Base-by-base conservation (phyloP, 805 yeast genomes). In the Wickerhamiella azyma region DNA sequence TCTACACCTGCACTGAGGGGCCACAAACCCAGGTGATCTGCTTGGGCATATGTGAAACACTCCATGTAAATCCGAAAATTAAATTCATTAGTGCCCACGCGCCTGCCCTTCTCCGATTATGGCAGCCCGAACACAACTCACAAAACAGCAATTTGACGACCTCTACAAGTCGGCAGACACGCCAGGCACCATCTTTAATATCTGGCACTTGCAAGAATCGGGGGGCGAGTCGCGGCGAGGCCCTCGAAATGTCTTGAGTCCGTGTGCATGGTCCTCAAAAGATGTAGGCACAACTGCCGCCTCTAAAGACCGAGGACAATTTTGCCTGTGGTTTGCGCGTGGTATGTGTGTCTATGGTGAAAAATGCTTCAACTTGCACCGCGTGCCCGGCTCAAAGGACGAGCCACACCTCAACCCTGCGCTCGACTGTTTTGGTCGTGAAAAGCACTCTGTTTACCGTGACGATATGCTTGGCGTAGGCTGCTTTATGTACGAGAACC, bases 391-490 rank as follows among this genome's bases (percentile, higher is more conserved):
- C 2, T 47, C 55, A 3, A 72, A 69, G 0, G 96, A 88, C 56
- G 61, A 67, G 33, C 68, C 68, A 39, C 16, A 17, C 9, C 11
- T 42, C 10, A 70, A 77, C 2, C 70, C 79, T 1, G 76, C 85
- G 0, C 69, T 76, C 21, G 98, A 89, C 63, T 88, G 96, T 57
- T 89, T 89, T 68, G 97, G 96, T 1, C 67, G 98, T 49, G 94
- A 84, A 57, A 85, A 82, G 60, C 81, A 81, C 51, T 69, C 81
- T 1, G 81, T 77, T 41, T 85, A 84, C 56, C 66, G 86, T 53
- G 96, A 89, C 53, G 97, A 89, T 62, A 86, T 86, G 96, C 77
- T 81, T 26, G 98, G 98, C 29, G 80, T 86, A 2, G 98, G 97
- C 0, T 77, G 85, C 19, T 78, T 89, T 58, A 69, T 73, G 53